These are phyloP conservation scores for Leersia perrieri DNA, from an alignment of 176 grass and related monocot genomes.

Conservation along the genomic window DNA sequence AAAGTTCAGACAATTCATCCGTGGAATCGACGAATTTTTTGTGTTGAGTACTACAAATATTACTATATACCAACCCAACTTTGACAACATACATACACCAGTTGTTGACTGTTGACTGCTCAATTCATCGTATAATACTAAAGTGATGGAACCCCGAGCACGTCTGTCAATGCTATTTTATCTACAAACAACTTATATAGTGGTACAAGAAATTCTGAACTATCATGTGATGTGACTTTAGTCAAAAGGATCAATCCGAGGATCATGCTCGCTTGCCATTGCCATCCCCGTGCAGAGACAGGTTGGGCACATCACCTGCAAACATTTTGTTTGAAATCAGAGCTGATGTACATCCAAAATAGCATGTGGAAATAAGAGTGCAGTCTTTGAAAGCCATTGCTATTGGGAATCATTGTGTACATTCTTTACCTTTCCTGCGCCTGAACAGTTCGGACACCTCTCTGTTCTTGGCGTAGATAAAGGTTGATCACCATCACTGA, in stretches of 20 bases:
- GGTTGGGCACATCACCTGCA: slow-evolving; percentile 99
- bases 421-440: slow-evolving; percentile 76
- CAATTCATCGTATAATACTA: slow-evolving; percentile 16
- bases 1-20: not conserved
- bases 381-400: not conserved
- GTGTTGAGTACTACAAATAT: not conserved
- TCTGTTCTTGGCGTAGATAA: slow-evolving; percentile 72
- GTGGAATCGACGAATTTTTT: not conserved
- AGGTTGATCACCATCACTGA: slow-evolving; percentile 52
- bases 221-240: not conserved
- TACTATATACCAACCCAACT: not conserved
- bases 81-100: slow-evolving; percentile 31
- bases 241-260: slow-evolving; percentile 90
- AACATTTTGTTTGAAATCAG: not conserved
- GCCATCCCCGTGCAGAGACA: slow-evolving; percentile 99
- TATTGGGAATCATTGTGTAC: not conserved
- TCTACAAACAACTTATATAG: slow-evolving; percentile 34
- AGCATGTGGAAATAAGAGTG: not conserved
- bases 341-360: not conserved
- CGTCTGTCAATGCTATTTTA: slow-evolving; percentile 32
- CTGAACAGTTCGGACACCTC: slow-evolving; percentile 92
- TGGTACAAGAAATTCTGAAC: not conserved
- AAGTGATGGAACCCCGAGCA: not conserved
- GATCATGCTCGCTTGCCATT: slow-evolving; percentile 98
- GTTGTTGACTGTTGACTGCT: slow-evolving; percentile 26